Percentiles rank a stretch among this genome's conserved stretches.
Conservation (phyloP, 2,329 filamentous ascomycete genomes). For the Paraconiothyrium sp. region DNA sequence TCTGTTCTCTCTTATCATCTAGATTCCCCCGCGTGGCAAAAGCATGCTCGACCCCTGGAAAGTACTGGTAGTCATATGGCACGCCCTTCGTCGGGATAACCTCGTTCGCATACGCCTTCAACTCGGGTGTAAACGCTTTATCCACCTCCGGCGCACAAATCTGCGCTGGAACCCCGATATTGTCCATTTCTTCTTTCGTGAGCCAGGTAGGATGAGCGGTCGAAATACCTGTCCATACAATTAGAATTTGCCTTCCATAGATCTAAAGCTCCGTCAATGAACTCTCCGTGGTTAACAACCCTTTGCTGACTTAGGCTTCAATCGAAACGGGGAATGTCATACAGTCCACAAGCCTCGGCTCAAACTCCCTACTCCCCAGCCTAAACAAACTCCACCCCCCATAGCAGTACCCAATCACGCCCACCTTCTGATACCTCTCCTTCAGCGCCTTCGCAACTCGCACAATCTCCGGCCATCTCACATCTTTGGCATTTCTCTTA, state of each 20-base stretch:
- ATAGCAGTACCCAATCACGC: conserved; percentile 57
- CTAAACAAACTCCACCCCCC: conserved; percentile 47
- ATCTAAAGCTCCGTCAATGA: no score
- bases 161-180: conserved; percentile 27
- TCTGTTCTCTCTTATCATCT: conserved; percentile 26
- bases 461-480: conserved; percentile 49
- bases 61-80: conserved; percentile 35
- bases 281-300: no score
- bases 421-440: conserved; percentile 41
- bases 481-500: conserved; percentile 41
- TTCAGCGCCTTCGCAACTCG: conserved; percentile 39
- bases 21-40: conserved; percentile 33
- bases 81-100: conserved; percentile 27
- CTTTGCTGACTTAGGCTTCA: no score
- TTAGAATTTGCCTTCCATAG: neutral
- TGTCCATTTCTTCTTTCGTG: conserved; percentile 31
- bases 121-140: conserved; percentile 29
- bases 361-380: conserved; percentile 22
- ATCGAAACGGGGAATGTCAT: neutral
- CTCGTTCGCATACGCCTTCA: conserved; percentile 34
- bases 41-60: conserved; percentile 35
- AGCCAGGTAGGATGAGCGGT: conserved; percentile 31
- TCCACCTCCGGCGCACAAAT: conserved; percentile 35
- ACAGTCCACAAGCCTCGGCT: conserved; percentile 29
- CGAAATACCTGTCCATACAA: conserved; percentile 19